A percentile compares a stretch with the other conserved stretches of the same genome.
phyloP scores from a whole-genome alignment of 2,329 filamentous ascomycete species.

The Aspergillus sojae region DNA sequence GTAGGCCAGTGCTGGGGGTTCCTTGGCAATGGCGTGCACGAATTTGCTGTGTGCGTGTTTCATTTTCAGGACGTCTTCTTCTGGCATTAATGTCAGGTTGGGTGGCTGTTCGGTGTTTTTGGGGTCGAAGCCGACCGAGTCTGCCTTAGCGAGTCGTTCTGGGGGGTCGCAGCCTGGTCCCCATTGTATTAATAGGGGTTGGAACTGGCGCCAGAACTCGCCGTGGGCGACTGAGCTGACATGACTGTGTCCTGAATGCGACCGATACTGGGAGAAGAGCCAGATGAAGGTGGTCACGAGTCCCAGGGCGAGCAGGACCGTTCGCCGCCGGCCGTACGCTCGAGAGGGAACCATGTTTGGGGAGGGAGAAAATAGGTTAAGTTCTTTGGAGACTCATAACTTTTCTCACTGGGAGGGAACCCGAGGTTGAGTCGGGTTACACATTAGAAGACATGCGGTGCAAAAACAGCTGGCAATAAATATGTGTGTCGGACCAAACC shows the following conservation, averaged over 20 bases:
- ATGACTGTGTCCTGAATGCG: not conserved
- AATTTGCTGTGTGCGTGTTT: constrained; percentile 32
- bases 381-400: too few relatives aligned
- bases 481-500: too few relatives aligned
- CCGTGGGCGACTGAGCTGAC: not conserved
- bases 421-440: too few relatives aligned
- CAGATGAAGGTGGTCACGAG: not conserved
- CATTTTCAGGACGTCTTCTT: constrained; percentile 29
- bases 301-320: not conserved
- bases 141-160: constrained; percentile 20
- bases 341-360: not conserved
- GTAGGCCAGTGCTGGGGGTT: constrained; percentile 30
- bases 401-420: too few relatives aligned
- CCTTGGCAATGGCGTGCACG: constrained; percentile 23
- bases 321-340: not conserved
- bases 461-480: too few relatives aligned
- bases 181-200: constrained; percentile 27
- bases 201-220: constrained; percentile 33
- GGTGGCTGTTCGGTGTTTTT: constrained; percentile 27
- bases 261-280: not conserved
- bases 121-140: constrained; percentile 26
- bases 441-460: too few relatives aligned
- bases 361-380: not conserved
- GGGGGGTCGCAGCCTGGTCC: constrained; percentile 28
- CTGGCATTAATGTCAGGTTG: constrained; percentile 29